Percentiles rank a stretch among this genome's conserved stretches.
Conservation (phyloP, 2,329 filamentous ascomycete genomes). For the Periglandula ipomoeae region DNA sequence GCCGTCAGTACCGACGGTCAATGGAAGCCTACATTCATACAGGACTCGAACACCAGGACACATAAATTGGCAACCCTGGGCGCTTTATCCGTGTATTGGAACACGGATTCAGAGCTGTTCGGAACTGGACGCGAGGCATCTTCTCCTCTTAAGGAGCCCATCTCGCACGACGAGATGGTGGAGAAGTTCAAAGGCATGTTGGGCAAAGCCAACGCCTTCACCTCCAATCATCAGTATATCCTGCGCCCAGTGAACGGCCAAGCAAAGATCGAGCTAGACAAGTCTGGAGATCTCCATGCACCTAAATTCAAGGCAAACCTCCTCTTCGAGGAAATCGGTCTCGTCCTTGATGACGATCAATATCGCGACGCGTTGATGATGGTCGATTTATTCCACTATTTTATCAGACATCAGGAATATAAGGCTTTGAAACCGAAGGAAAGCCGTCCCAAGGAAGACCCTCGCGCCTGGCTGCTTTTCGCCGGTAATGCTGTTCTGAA, state of each 20-base stretch:
- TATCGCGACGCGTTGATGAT: constrained; percentile 98
- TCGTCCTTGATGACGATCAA: constrained; percentile 95
- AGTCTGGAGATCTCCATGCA: constrained; percentile 68
- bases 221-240: constrained; percentile 75
- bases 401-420: constrained; percentile 95
- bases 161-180: constrained; percentile 69
- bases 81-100: constrained; percentile 93
- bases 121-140: constrained; percentile 67
- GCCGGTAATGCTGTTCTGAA: constrained; percentile 80
- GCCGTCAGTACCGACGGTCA: constrained; percentile 91
- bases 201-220: constrained; percentile 53
- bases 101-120: constrained; percentile 81
- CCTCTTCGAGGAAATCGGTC: constrained; percentile 92
- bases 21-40: constrained; percentile 94
- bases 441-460: constrained; percentile 75
- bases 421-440: constrained; percentile 83
- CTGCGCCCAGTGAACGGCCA: constrained; percentile 92
- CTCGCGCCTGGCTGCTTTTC: constrained; percentile 85
- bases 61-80: constrained; percentile 91
- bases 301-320: constrained; percentile 87
- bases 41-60: constrained; percentile 71
- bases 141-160: constrained; percentile 37
- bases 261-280: constrained; percentile 90
- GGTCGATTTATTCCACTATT: constrained; percentile 97
- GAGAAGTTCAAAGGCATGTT: constrained; percentile 72